Evolutionary conservation across 2,329 filamentous ascomycete species (phyloP), one percentile per base, ranked within the genome.

Genomic region (Trichoderma brevicompactum): DNA sequence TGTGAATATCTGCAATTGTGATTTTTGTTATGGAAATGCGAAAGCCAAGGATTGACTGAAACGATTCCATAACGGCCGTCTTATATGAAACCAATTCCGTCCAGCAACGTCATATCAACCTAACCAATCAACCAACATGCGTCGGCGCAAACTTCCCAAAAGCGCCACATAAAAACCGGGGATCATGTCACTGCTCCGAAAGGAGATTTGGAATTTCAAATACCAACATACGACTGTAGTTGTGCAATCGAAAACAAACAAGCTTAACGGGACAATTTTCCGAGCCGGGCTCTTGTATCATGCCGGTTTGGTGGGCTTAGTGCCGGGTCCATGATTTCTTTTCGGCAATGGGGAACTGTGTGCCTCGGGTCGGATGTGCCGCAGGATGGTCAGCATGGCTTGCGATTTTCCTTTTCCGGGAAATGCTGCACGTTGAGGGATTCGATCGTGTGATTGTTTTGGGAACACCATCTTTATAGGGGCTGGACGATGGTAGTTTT

Each of bases 81-180:
- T 28, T 28, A 28, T 28, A 28, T 5, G 23, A 28, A 28, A 28
- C 23, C 23, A 28, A 28, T 28, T 28, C 23, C 23, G 23, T 28
- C 23, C 23, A 28, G 5, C 23, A 28, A 28, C 23, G 23, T 28
- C 23, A 28, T 28, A 28, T 28, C 23, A 28, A 28, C 23, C 23
- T 28, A 28, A 28, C 5, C 23, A 28, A 28, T 28, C 23, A 28
- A 28, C 23, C 23, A 49, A 49, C 46, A 23, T 28, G 23, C 23
- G 19, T 52, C 46, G 43, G 59, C 41, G 49, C 36, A 58, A 8
- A 53, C 7, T 52, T 41, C 59, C 59, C 12, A 43, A 50, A 53
- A 32, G 17, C 46, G 59, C 46, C 17, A 23, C 55, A 4, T 19
- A 17, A 46, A 46, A 58, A 58, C n/a, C 41, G 54, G 54, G 41